Percentiles rank a stretch among this genome's conserved stretches.
phyloP scores from a whole-genome alignment of 805 yeast genomes.

The Lipomyces starkeyi region DNA sequence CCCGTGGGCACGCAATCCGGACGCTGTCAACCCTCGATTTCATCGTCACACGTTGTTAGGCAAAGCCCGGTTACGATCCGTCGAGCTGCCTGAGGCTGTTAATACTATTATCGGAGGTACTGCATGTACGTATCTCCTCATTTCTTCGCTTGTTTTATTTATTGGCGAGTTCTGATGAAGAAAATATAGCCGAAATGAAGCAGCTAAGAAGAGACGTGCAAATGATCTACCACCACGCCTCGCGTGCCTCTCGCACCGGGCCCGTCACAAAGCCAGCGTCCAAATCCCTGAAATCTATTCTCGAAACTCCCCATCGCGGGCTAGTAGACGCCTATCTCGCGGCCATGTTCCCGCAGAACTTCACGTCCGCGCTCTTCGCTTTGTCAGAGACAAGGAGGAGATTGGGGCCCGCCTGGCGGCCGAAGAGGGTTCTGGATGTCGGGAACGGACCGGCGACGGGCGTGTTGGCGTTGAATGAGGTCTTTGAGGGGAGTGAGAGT shows the following conservation, averaged over 20 bases:
- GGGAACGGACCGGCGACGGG: slow-evolving; percentile 95
- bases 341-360: slow-evolving; percentile 79
- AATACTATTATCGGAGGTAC: slow-evolving; percentile 25
- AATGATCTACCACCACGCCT: slow-evolving; percentile 15
- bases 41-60: slow-evolving; percentile 31
- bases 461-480: slow-evolving; percentile 81
- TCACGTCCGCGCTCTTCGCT: slow-evolving; percentile 70
- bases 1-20: slow-evolving; percentile 13
- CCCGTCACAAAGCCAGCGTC: not conserved
- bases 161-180: not conserved
- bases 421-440: slow-evolving; percentile 72
- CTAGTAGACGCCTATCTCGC: slow-evolving; percentile 78
- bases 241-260: not conserved
- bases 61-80: slow-evolving; percentile 19
- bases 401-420: slow-evolving; percentile 60
- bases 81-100: slow-evolving; percentile 20
- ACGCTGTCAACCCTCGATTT: slow-evolving; percentile 15
- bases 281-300: not conserved
- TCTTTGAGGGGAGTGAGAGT: slow-evolving; percentile 62
- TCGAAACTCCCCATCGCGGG: slow-evolving; percentile 21
- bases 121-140: slow-evolving; percentile 15
- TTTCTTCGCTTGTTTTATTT: not conserved
- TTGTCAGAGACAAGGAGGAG: slow-evolving; percentile 68
- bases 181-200: slow-evolving; percentile 21
- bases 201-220: slow-evolving; percentile 21